These are phyloP conservation scores for Cladobotryum mycophilum DNA, from an alignment of 2,329 filamentous ascomycete species.

Conservation along the genomic window DNA sequence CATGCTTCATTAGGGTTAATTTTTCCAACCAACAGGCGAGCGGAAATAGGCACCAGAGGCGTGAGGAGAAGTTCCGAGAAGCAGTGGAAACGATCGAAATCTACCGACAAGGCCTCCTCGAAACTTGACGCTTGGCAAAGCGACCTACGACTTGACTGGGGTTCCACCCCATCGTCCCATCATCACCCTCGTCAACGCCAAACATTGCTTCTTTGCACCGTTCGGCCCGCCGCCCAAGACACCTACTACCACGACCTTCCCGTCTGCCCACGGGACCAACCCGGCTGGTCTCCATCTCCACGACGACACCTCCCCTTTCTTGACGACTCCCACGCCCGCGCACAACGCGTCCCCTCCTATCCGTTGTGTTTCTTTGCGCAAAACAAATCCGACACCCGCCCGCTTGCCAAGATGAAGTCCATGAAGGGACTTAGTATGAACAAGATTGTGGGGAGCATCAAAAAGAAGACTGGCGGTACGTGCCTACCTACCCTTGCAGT, in stretches of 20 bases:
- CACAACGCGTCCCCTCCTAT: not conserved
- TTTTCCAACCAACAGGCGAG: too few species aligned
- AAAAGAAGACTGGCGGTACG: constrained; percentile 36
- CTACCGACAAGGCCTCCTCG: too few species aligned
- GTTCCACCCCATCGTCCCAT: not conserved
- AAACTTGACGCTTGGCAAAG: too few species aligned
- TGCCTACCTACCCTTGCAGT: not conserved
- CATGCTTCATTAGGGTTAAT: too few species aligned
- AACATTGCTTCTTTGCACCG: not conserved
- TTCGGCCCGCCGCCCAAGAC: not conserved
- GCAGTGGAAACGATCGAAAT: too few species aligned
- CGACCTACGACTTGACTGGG: too few species aligned
- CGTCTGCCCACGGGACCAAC: too few species aligned
- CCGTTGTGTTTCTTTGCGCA: not conserved
- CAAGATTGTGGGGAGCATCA: constrained; percentile 51
- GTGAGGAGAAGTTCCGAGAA: too few species aligned
- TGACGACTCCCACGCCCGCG: not conserved
- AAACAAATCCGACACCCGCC: not conserved
- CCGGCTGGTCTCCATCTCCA: not conserved
- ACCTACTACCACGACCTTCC: too few species aligned
- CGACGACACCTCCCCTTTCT: not conserved
- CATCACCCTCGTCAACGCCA: not conserved
- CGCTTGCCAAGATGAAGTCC: constrained; percentile 30
- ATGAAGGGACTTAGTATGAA: constrained; percentile 51
- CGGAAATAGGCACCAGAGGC: too few species aligned